These are phyloP conservation scores for Avena eriantha DNA, from an alignment of 176 grass and related monocot genomes.

Conservation along the genomic window DNA sequence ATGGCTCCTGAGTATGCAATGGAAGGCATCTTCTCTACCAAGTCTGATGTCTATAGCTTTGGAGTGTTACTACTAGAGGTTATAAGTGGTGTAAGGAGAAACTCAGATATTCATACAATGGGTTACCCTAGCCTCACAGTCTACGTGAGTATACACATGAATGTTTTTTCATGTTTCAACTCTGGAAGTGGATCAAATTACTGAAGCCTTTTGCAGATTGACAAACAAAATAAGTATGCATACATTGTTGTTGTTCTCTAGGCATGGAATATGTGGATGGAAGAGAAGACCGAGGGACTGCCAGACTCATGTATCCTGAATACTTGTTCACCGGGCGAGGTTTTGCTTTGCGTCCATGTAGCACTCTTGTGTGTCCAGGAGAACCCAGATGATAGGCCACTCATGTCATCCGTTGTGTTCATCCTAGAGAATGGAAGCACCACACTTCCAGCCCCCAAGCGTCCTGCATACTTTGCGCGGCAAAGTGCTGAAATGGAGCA, in stretches of 20 bases:
- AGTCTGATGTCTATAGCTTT: not conserved
- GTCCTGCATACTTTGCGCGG: constrained; percentile 1
- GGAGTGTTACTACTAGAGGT: not conserved
- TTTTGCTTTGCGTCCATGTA: constrained; percentile 48
- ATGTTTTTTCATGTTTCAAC: too few relatives aligned
- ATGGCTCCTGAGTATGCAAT: constrained; percentile 20
- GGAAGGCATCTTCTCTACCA: not conserved
- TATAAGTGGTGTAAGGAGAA: not conserved
- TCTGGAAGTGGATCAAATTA: too few relatives aligned
- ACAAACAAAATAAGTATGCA: not conserved
- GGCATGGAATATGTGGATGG: constrained; percentile 11
- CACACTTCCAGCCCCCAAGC: constrained; percentile 26
- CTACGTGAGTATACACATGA: not conserved
- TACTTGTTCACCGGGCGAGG: constrained; percentile 27
- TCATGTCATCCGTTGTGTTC: constrained; percentile 42
- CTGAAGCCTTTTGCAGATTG: not conserved
- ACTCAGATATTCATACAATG: not conserved
- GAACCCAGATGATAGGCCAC: constrained; percentile 51
- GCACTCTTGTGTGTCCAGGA: constrained; percentile 62
- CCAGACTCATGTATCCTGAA: constrained; percentile 30
- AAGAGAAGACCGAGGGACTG: constrained; percentile 29
- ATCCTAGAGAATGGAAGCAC: constrained; percentile 47
- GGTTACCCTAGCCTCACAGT: not conserved
- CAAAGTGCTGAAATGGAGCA: not conserved
- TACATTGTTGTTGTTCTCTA: not conserved